These are phyloP conservation scores for Wickerhamiella occidentalis DNA, from an alignment of 805 yeast genomes.

Conservation along the genomic window DNA sequence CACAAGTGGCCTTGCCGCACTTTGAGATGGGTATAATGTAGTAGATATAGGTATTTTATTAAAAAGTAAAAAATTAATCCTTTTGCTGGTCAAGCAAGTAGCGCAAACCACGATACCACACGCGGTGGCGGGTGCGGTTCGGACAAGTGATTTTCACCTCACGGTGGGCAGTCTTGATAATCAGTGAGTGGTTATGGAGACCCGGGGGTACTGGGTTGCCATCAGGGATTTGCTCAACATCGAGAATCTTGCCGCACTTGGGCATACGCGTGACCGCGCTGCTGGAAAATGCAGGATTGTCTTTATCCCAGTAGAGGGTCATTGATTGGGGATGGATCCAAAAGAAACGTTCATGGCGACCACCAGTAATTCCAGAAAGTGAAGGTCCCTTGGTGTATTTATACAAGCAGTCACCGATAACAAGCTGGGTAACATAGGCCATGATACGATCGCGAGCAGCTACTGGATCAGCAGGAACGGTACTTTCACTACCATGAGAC, in stretches of 20 bases:
- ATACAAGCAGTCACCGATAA: constrained; percentile 81
- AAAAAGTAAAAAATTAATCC: no score
- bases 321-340: constrained; percentile 93
- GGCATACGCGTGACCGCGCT: constrained; percentile 36
- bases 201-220: constrained; percentile 85
- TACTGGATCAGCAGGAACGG: constrained; percentile 1
- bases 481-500: not conserved
- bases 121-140: constrained; percentile 73
- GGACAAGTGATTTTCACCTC: constrained; percentile 75
- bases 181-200: constrained; percentile 67
- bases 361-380: constrained; percentile 49
- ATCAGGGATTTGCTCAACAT: constrained; percentile 72
- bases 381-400: constrained; percentile 77
- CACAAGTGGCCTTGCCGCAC: no score
- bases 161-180: constrained; percentile 58
- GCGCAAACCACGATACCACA: constrained; percentile 78
- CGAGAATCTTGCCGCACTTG: constrained; percentile 65
- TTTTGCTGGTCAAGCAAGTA: constrained; percentile 43
- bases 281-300: constrained; percentile 67
- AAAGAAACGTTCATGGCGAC: constrained; percentile 81
- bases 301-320: constrained; percentile 78
- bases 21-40: no score
- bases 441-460: constrained; percentile 31
- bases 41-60: not conserved
- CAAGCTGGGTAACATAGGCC: constrained; percentile 81